Evolutionary conservation across 106 monocot species (phyloP), one percentile per base, ranked within the genome.

Genomic region (Platanthera zijinensis): DNA sequence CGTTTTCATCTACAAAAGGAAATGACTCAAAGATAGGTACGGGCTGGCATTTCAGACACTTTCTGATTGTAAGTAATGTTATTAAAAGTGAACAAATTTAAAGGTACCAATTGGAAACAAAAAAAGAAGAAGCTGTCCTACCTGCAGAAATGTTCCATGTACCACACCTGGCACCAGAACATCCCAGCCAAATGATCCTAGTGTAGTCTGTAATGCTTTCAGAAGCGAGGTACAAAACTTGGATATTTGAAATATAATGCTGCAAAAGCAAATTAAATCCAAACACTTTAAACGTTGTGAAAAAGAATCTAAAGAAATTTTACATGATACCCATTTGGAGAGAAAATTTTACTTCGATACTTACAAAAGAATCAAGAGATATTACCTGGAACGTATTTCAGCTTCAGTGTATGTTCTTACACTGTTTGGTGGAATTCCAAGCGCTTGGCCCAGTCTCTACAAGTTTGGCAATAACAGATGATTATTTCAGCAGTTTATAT

Each of bases 311-410:
- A 72, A 32, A 17, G 28, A 66, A 66, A 66, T 3, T 25, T n/a
- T 7, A 66, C 32, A 66, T 12, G 25, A 32, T 11, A 30, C 10
- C 10, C 28, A n/a, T 30, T 39, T n/a, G 32, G 32, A 5, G 14
- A 57, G 15, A 21, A 76, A 57, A 10, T 2, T 76, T 3, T 17
- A 50, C 12, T 39, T 2, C 45, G 25, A 84, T 21, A 71, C 68
- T 18, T n/a, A 72, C 6, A 62, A 76, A 64, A 6, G 14, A 62
- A 68, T 51, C 50, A 64, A 69, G 30, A 66, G 32, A 10, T 12
- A 74, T 49, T 93, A 96, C 96, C 91, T 80, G 46, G 96, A 87
- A 82, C 96, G 96, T 77, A 96, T 96, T 87, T 96, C 96, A 80
- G 96, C 96, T 86, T 96, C 96, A 73, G 93, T 78, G 72, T 91